Base-by-base conservation (phyloP, 2,329 filamentous ascomycete species). In the Teratosphaeria destructans region DNA sequence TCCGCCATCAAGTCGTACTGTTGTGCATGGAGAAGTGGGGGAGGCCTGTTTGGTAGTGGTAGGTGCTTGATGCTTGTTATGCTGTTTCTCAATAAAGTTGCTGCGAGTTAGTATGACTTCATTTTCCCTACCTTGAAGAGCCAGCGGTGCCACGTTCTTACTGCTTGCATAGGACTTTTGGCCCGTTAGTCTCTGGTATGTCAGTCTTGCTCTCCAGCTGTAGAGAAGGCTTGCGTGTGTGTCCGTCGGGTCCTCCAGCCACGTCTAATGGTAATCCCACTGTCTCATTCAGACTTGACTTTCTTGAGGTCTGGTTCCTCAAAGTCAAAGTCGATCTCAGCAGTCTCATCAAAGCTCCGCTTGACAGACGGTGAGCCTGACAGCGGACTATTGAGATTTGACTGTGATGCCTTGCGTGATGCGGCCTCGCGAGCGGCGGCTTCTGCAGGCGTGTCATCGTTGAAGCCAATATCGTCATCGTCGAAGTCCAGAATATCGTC, bases 301-400 rank as follows among this genome's bases (percentile, higher is more conserved):
- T 60, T 62, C 59, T 70, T 70, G 49, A 60, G 47, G 35, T 67
- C 65, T 47, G 67, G 67, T 57, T 69, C 62, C 1, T 63, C 62
- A 54, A 66, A 53, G 14, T 55, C 34, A 27, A 64, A 63, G 54
- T 69, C 64, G 27, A 65, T 60, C 29, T 64, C 65, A 32, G 62
- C 64, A 58, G 64, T 58, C 60, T 71, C 66, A 19, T 69, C 68
- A 55, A 70, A 66, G 8, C 69, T 66, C 19, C 70, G 68, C 65
- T 72, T 72, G 57, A 67, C 67, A 52, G 62, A 62, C 27, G 67
- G 68, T 19, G 68, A 69, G 34, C 35, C 57, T 4, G 60, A 54
- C 16, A 47, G 55, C 11, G 58, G 58, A 26, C 59, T 59, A 11
- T 58, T 58, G 29, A 57, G 19, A 27, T 35, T 26, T 6, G 52